Evolutionary conservation across 495 filamentous ascomycete genomes (phyloP).

Genomic region (Elasticomyces elasticus): DNA sequence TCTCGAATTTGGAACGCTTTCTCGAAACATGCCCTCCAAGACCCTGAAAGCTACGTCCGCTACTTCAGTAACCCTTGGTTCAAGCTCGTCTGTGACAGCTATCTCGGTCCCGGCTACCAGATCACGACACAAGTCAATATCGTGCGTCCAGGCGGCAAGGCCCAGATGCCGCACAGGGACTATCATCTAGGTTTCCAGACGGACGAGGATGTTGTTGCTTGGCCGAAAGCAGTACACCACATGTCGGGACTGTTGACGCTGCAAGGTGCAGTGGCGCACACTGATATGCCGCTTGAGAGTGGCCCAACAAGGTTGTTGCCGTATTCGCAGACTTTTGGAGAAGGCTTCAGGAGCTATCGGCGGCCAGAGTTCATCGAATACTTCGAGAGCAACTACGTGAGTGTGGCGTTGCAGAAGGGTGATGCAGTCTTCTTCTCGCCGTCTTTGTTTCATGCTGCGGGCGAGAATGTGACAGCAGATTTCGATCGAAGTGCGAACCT

Average conservation of each 20-base stretch:
- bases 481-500: conserved; percentile 44
- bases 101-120: conserved; percentile 45
- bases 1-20: conserved; percentile 51
- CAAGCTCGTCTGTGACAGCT: conserved; percentile 35
- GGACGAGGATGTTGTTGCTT: conserved; percentile 28
- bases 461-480: conserved; percentile 39
- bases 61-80: conserved; percentile 50
- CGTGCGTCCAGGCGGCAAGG: conserved; percentile 42
- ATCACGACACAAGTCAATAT: conserved; percentile 49
- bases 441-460: conserved; percentile 48
- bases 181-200: conserved; percentile 50
- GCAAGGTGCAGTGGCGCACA: conserved; percentile 49
- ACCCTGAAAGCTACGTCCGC: conserved; percentile 37
- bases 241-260: conserved; percentile 43
- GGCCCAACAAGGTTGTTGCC: conserved; percentile 47
- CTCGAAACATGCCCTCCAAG: conserved; percentile 41
- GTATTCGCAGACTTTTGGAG: conserved; percentile 42
- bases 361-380: conserved; percentile 37
- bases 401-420: conserved; percentile 38
- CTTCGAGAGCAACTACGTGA: conserved; percentile 40
- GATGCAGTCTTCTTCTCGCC: conserved; percentile 51
- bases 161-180: conserved; percentile 46
- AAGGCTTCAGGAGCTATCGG: conserved; percentile 45
- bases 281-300: conserved; percentile 42
- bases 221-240: conserved; percentile 37